These are phyloP conservation scores for Ogataea pini DNA, from an alignment of 805 yeast species.

Conservation along the genomic window DNA sequence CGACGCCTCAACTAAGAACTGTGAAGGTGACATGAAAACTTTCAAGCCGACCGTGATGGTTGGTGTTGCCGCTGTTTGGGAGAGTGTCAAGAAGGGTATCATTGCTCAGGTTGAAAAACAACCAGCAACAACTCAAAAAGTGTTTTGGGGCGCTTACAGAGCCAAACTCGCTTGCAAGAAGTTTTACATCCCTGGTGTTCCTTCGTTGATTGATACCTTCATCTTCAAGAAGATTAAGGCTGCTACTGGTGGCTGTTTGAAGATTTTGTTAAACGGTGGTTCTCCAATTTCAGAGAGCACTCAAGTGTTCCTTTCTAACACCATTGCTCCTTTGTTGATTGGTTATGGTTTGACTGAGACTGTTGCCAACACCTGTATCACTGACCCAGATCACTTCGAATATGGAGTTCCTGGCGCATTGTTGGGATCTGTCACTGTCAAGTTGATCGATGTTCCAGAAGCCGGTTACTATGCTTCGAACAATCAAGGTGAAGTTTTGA, in stretches of 20 bases:
- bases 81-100: conserved; percentile 90
- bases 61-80: conserved; percentile 99
- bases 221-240: conserved; percentile 86
- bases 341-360: conserved; percentile 98
- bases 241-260: conserved; percentile 92
- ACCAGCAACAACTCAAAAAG: conserved; percentile 66
- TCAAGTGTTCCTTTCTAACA: conserved; percentile 73
- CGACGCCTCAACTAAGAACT: conserved; percentile 77
- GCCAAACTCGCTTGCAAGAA: conserved; percentile 65
- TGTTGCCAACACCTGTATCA: conserved; percentile 79
- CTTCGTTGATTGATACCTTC: conserved; percentile 63
- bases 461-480: conserved; percentile 89
- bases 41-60: conserved; percentile 94
- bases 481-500: conserved; percentile 89
- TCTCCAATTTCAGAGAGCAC: conserved; percentile 83
- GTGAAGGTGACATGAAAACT: conserved; percentile 83
- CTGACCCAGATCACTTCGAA: conserved; percentile 65
- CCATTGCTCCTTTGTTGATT: conserved; percentile 82
- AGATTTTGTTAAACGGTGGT: conserved; percentile 82
- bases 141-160: conserved; percentile 87
- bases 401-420: conserved; percentile 80
- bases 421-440: conserved; percentile 80
- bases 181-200: conserved; percentile 78
- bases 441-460: conserved; percentile 87
- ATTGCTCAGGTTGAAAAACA: conserved; percentile 67